Evolutionary conservation across 176 grass and related monocot genomes (phyloP).

Genomic region (Ampelocalamus luodianensis): DNA sequence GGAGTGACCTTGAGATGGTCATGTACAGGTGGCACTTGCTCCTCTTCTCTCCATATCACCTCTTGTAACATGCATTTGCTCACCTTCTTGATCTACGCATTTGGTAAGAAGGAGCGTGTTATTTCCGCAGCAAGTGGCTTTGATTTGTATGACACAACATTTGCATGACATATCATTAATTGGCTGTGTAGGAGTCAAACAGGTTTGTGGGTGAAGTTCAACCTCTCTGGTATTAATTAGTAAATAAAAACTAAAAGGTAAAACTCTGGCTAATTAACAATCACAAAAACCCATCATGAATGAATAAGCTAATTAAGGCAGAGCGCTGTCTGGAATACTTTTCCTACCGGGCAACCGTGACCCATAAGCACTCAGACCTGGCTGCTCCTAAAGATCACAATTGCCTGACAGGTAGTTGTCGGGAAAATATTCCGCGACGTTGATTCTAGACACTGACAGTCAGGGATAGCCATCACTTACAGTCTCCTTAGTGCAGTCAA

Average conservation of each 20-base stretch:
- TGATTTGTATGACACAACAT: background rate
- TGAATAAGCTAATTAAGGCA: background rate
- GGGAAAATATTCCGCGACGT: background rate
- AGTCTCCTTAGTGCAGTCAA: background rate
- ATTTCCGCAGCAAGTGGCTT: background rate
- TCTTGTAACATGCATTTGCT: constrained; percentile 11
- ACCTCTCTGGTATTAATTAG: too few species aligned
- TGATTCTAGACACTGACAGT: too few species aligned
- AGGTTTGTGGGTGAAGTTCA: too few species aligned
- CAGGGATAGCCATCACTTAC: background rate
- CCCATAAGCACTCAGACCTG: too few species aligned
- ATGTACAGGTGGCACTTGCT: background rate
- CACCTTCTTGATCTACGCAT: background rate
- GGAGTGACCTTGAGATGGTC: background rate
- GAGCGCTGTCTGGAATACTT: too few species aligned
- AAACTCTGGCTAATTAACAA: too few species aligned
- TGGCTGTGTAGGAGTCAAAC: background rate
- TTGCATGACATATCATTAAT: background rate
- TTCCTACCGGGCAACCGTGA: too few species aligned
- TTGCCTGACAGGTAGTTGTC: too few species aligned
- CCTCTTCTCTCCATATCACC: background rate
- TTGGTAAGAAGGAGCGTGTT: background rate
- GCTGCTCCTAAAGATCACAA: too few species aligned
- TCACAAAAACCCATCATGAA: too few species aligned
- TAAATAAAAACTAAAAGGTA: too few species aligned